Evolutionary conservation across 345 rosid species (phyloP), one percentile per base, ranked within the genome.

Genomic region (Citrus medica): DNA sequence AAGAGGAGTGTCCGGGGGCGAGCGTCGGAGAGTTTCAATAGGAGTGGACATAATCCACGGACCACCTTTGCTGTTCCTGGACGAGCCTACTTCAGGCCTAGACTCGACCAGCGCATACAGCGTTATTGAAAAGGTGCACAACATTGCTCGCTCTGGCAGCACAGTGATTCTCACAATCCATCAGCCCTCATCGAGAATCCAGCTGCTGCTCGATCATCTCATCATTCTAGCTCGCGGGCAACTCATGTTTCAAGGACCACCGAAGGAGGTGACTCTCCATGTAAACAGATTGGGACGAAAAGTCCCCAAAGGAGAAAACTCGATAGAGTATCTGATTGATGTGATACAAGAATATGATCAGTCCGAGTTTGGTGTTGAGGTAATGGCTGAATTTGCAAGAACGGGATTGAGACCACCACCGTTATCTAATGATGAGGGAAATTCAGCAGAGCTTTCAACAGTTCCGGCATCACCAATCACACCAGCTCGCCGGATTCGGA

Each of bases 61-160:
- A 63, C 90, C 93, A 37, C 72, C 88, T 5, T 81, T 90, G 9
- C 88, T 90, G 22, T 88, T 90, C 78, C 84, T 90, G 1, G 94
- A 90, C n/a, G 94, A 90, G 85, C 94, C 94, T n/a, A 89, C 94
- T 27, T 90, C 91, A 9, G 92, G 94, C 14, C 87, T 89, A 4
- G 92, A 89, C 82, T 91, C 94, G 7, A 87, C 90, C 33, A 89
- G 89, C 69, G 94, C 94, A 67, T 69, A 91, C 63, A 89, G 85
- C 16, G 90, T 91, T 6, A 85, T 91, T 2, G 93, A 91, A 68
- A 91, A 89, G 79, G 92, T 91, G 9, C 90, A 87, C 51, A 82
- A 82, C 88, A 91, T 89, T 6, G 92, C 93, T 1, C 87, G 88
- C 12, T 78, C 90, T 2, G 93, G 93, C 19, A 89, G 93, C 82